Conservation (phyloP, 768 basidiomycete genomes). For the Mycena epipterygia region DNA sequence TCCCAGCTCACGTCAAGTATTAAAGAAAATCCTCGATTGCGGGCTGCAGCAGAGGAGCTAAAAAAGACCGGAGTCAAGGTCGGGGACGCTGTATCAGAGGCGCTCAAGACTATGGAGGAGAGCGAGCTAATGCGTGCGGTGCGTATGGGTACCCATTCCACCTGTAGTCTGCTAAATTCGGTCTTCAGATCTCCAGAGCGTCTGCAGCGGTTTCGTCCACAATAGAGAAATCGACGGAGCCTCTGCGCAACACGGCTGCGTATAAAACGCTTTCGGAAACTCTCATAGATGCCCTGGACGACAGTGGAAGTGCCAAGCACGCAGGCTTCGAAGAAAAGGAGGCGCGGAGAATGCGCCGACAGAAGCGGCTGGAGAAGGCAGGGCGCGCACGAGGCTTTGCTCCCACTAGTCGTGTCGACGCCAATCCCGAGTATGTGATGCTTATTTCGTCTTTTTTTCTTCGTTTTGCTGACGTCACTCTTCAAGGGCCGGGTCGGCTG, state of each 20-base stretch:
- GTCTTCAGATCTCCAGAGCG: conserved; percentile 81
- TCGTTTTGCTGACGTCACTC: neutral
- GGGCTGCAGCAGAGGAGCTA: conserved; percentile 94
- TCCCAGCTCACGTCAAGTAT: conserved; percentile 90
- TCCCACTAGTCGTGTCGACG: conserved; percentile 66
- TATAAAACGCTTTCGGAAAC: conserved; percentile 94
- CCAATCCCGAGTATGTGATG: conserved; percentile 82
- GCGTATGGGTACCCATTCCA: conserved; percentile 44
- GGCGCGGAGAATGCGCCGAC: conserved; percentile 83
- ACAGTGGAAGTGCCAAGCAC: conserved; percentile 92
- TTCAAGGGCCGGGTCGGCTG: conserved; percentile 88
- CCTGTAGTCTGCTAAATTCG: conserved; percentile 6
- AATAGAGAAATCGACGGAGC: conserved; percentile 92
- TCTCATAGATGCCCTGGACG: conserved; percentile 92
- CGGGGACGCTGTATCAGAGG: conserved; percentile 93
- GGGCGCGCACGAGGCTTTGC: conserved; percentile 77
- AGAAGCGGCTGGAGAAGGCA: conserved; percentile 86
- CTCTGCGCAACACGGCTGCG: conserved; percentile 95
- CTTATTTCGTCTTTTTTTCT: conserved; percentile 1
- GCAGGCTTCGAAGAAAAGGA: conserved; percentile 98
- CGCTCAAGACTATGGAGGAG: conserved; percentile 94
- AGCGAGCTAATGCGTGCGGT: conserved; percentile 92
- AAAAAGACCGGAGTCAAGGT: conserved; percentile 91
- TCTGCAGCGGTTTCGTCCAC: conserved; percentile 89
- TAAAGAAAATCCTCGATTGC: conserved; percentile 93